phyloP scores from a whole-genome alignment of 2,329 filamentous ascomycete genomes.

The Mycogone perniciosa region DNA sequence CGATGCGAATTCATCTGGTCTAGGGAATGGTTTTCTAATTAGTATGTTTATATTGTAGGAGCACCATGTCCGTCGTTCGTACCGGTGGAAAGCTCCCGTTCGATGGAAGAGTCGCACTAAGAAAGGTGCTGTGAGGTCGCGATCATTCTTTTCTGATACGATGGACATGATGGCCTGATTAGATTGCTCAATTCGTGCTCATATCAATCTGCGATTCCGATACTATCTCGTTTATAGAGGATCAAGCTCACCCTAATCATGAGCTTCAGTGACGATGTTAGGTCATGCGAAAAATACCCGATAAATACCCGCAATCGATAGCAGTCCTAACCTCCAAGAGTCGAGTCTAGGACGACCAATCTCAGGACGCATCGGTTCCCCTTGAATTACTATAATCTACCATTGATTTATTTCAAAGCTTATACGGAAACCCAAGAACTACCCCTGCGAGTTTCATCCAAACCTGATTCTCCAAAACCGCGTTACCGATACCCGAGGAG shows the following conservation, averaged over 20 bases:
- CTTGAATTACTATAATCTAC: neutral
- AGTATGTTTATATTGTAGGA: neutral
- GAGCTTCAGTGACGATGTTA: neutral
- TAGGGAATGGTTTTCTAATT: slow-evolving; percentile 25
- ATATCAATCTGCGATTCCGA: too few species aligned
- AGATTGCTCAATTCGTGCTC: too few species aligned
- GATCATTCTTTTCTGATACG: slow-evolving; percentile 41
- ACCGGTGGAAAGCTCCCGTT: slow-evolving; percentile 65
- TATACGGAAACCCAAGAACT: neutral
- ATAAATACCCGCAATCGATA: slow-evolving; percentile 25
- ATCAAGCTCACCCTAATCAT: too few species aligned
- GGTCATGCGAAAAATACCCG: slow-evolving; percentile 17
- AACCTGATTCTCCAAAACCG: neutral
- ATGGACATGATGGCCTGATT: too few species aligned
- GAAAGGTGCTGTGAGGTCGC: slow-evolving; percentile 70
- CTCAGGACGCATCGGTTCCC: neutral
- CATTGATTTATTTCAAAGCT: neutral
- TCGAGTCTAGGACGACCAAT: neutral
- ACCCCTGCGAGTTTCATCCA: neutral
- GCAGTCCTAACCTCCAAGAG: neutral
- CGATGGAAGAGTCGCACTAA: slow-evolving; percentile 81
- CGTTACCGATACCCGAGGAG: neutral
- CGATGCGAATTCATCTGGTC: slow-evolving; percentile 63
- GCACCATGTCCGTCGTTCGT: slow-evolving; percentile 13
- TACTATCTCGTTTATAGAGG: too few species aligned